Conservation (phyloP, 768 basidiomycete species). For the Russula earlei region DNA sequence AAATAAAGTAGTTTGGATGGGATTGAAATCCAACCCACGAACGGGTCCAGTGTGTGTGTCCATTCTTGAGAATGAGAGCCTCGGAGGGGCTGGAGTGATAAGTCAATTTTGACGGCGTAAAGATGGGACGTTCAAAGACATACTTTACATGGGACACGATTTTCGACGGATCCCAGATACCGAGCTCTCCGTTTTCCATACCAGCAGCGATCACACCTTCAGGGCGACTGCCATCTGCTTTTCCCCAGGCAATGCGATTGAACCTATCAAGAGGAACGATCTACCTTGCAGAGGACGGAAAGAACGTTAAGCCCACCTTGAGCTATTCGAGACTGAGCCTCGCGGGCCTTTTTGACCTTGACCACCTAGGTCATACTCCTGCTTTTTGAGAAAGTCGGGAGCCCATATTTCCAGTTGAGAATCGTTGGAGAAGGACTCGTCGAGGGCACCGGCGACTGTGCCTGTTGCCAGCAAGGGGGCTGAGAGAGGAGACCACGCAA, state of each 20-base stretch:
- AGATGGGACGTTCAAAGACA: slow-evolving; percentile 25
- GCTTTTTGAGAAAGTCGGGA: slow-evolving; percentile 74
- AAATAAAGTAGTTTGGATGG: slow-evolving; percentile 76
- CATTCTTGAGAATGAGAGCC: slow-evolving; percentile 74
- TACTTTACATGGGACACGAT: slow-evolving; percentile 69
- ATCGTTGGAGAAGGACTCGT: slow-evolving; percentile 93
- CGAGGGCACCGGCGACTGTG: slow-evolving; percentile 91
- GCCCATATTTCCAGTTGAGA: slow-evolving; percentile 93
- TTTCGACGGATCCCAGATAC: slow-evolving; percentile 91
- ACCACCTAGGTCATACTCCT: slow-evolving; percentile 56
- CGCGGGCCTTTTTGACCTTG: slow-evolving; percentile 51
- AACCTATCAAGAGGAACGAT: slow-evolving; percentile 44
- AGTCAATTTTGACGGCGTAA: not conserved
- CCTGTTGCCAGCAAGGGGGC: slow-evolving; percentile 87
- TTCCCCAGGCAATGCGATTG: slow-evolving; percentile 91
- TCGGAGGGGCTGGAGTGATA: slow-evolving; percentile 38
- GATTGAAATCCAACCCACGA: slow-evolving; percentile 90
- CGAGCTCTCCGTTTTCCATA: slow-evolving; percentile 91
- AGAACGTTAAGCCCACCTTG: slow-evolving; percentile 43
- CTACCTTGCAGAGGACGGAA: slow-evolving; percentile 11
- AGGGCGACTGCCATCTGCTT: slow-evolving; percentile 48
- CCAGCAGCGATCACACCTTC: slow-evolving; percentile 88
- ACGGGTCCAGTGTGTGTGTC: slow-evolving; percentile 89
- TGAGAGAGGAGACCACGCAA: slow-evolving; percentile 76
- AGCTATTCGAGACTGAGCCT: slow-evolving; percentile 59